Evolutionary conservation across 176 grass and related monocot genomes (phyloP), one percentile per base, ranked within the genome.

Genomic region (Cenchrus americanus): DNA sequence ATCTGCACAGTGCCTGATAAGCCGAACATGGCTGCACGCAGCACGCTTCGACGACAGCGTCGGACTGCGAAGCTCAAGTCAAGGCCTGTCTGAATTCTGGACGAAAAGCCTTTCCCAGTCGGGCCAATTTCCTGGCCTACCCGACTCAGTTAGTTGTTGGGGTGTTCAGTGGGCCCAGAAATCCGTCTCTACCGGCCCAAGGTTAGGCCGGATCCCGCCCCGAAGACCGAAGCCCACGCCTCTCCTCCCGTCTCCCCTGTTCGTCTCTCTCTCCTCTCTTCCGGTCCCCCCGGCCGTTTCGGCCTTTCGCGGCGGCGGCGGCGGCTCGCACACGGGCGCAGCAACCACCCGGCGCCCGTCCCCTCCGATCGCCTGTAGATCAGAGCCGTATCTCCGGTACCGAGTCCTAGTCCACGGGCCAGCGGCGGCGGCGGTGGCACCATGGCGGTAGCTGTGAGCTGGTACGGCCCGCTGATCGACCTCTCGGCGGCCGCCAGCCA

Each of bases 391-490:
- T n/a, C 7, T 24, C 60, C 27, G 10, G 18, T 42, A 34, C 53
- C 21, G 41, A 19, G 14, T 15, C 78, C 5, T 14, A 37, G 3
- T 23, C 37, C 34, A 17, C 24, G 47, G 48, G 7, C 69, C 59
- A 14, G 14, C 62, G 23, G 13, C 58, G 13, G 24, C 24, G 42
- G 27, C 27, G 27, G n/a, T n/a, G n/a, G n/a, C 19, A 21, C 40
- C 18, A 89, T 89, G 88, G 71, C 78, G 26, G 82, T 82, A 0
- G 60, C 80, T 11, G 82, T 91, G 34, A 90, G 92, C 72, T 94
- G 92, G 92, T 94, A 94, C 89, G 92, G 92, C 0, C 92, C 92
- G 24, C 89, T 94, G 34, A 75, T 91, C 86, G 89, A 94, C 72
- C 89, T 94, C 53, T 86, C 86, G n/a, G 80, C 49, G 53, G 92